phyloP scores from a whole-genome alignment of 768 basidiomycete genomes.

The Tricholoma matsutake region DNA sequence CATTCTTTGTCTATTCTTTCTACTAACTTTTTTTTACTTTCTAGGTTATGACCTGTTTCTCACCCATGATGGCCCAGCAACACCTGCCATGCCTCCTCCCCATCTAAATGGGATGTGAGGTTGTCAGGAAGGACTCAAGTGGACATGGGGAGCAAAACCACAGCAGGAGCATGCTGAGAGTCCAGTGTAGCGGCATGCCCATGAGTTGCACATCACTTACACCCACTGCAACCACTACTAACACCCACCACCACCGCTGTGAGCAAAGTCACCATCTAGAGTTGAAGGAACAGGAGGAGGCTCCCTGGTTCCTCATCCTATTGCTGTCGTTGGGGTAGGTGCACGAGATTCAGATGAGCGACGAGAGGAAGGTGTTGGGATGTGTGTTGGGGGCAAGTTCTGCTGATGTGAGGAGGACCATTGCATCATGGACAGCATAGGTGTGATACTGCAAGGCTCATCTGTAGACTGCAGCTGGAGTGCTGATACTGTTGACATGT shows the following conservation, averaged over 20 bases:
- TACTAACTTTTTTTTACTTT: neutral
- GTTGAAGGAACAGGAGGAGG: slow-evolving; percentile 34
- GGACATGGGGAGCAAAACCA: neutral
- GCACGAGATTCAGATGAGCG: slow-evolving; percentile 46
- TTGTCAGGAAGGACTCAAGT: neutral
- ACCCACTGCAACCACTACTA: neutral
- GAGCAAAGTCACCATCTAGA: neutral
- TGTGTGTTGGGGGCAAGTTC: slow-evolving; percentile 33
- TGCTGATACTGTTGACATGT: slow-evolving; percentile 20
- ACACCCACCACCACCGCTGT: slow-evolving; percentile 74
- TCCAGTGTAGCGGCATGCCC: neutral
- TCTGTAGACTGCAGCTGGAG: slow-evolving; percentile 18
- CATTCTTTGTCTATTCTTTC: neutral
- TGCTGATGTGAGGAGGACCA: slow-evolving; percentile 32
- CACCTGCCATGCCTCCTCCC: neutral
- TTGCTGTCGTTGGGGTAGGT: slow-evolving; percentile 37
- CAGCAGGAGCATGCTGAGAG: neutral
- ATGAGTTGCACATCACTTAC: neutral
- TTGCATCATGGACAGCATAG: slow-evolving; percentile 32
- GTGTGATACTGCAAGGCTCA: slow-evolving; percentile 40
- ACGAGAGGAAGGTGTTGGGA: slow-evolving; percentile 40
- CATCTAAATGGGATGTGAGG: no score
- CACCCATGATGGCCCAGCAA: no score
- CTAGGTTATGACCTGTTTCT: no score
- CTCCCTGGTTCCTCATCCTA: slow-evolving; percentile 36